phyloP scores from a whole-genome alignment of 1,284 basidiomycete genomes.

The Melampsora occidentalis region DNA sequence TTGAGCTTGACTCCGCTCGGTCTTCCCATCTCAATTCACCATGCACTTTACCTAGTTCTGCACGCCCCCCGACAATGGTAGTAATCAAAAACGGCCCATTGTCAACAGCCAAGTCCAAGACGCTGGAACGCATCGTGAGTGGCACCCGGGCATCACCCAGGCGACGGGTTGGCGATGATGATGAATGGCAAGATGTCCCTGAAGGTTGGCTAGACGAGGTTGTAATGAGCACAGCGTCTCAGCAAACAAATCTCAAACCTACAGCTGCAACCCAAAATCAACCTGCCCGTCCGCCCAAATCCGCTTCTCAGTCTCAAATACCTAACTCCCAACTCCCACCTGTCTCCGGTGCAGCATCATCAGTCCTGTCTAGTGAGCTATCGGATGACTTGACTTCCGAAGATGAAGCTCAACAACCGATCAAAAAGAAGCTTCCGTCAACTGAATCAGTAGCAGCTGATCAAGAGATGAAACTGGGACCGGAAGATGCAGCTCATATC shows the following conservation, averaged over 20 bases:
- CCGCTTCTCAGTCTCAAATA: not conserved
- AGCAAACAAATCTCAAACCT: slow-evolving; percentile 3
- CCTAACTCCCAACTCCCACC: too few relatives aligned
- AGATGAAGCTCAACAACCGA: slow-evolving; percentile 1
- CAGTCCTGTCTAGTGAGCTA: slow-evolving; percentile 29
- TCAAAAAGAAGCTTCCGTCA: too few relatives aligned
- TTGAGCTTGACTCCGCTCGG: not conserved
- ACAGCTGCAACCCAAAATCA: not conserved
- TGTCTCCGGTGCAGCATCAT: not conserved
- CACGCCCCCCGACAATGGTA: slow-evolving; percentile 26
- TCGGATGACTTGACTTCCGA: slow-evolving; percentile 31
- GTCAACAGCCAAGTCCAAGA: not conserved
- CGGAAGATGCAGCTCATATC: not conserved
- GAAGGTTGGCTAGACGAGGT: slow-evolving; percentile 36
- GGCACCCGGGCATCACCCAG: slow-evolving; percentile 14
- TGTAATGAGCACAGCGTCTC: not conserved
- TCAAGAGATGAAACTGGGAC: not conserved
- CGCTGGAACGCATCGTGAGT: not conserved
- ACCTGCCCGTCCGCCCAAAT: not conserved
- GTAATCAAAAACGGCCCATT: slow-evolving; percentile 20
- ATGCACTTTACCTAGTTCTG: not conserved
- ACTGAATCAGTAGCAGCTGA: too few relatives aligned
- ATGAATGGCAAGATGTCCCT: slow-evolving; percentile 28
- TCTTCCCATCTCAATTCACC: not conserved
- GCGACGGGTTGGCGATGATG: not conserved